Base-by-base conservation (phyloP, 192 early-diverging fungal genomes). In the Podila horticola region DNA sequence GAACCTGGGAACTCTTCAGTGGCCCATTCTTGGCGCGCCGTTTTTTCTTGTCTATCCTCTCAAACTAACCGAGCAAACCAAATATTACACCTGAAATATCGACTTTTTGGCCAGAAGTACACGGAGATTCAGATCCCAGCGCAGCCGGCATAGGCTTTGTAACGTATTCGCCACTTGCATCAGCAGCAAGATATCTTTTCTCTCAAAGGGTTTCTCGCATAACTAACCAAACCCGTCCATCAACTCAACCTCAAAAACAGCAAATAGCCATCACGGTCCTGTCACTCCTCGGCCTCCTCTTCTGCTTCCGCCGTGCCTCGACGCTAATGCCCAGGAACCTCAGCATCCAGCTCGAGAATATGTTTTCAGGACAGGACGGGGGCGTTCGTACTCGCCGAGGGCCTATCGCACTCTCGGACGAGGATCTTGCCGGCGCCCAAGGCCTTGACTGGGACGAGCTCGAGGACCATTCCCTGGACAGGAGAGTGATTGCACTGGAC, bases 401-500 rank as follows among this genome's bases (percentile, higher is more conserved):
- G 26, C 77, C 77, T 0, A 81, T 81, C 61, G 77, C 77, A 8
- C 33, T 81, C 12, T 69, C 77, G 12, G 77, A 81, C 31, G 77
- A 81, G 59, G 77, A 81, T 10, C 30, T 81, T 1, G 62, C 24
- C 3, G 77, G 77, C n/a, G 77, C 77, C 7, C 69, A 66, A 38
- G 62, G 77, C 26, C 38, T 81, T 33, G 77, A 81, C 22, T 81
- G 77, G 77, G 77, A 81, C 10, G 77, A 72, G 20, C 26, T 81
- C 6, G 77, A 81, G 8, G 71, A 67, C 6, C 64, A 72, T 45
- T 7, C 13, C 28, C 45, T 72, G 41, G 52, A 55, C n/a, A 26
- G 52, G 6, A 55, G 22, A 24, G 52, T 26, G 19, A 55, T 26
- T 24, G 52, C 52, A 0, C 49, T 38, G 20, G 66, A 59, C 19